These are phyloP conservation scores for Stromatinia cepivora DNA, from an alignment of 2,329 filamentous ascomycete species.

Conservation along the genomic window DNA sequence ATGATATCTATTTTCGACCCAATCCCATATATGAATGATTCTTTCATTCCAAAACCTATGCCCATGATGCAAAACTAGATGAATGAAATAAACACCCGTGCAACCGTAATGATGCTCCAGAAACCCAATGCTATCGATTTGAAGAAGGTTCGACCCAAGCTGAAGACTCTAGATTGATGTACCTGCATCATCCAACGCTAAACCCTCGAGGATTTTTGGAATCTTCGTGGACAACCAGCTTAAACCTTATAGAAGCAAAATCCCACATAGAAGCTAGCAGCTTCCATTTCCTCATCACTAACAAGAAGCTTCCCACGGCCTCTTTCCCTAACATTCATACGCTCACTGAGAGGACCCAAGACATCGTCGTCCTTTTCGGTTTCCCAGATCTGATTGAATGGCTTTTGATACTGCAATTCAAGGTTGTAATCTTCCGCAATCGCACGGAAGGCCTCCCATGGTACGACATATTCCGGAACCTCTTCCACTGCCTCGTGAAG, in stretches of 20 bases:
- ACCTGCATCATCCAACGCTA: background rate
- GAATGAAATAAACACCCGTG: background rate
- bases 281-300: constrained; percentile 86
- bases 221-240: constrained; percentile 9
- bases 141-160: background rate
- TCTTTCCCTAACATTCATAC: constrained; percentile 88
- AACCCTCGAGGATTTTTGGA: background rate
- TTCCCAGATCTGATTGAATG: constrained; percentile 88
- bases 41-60: background rate
- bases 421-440: constrained; percentile 96
- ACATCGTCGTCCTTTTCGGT: constrained; percentile 83
- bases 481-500: constrained; percentile 94
- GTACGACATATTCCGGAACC: constrained; percentile 95
- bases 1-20: background rate
- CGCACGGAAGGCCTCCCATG: constrained; percentile 95
- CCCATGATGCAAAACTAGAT: background rate
- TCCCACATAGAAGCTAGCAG: constrained; percentile 85
- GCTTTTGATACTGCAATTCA: constrained; percentile 89
- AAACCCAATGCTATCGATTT: constrained; percentile 1
- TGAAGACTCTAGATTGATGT: background rate
- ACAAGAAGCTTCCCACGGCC: constrained; percentile 66
- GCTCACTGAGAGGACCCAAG: constrained; percentile 81
- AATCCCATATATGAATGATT: background rate
- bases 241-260: constrained; percentile 98
- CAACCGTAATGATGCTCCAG: background rate